Base-by-base conservation (phyloP, 306 rosid species). In the Begonia peltatifolia region DNA sequence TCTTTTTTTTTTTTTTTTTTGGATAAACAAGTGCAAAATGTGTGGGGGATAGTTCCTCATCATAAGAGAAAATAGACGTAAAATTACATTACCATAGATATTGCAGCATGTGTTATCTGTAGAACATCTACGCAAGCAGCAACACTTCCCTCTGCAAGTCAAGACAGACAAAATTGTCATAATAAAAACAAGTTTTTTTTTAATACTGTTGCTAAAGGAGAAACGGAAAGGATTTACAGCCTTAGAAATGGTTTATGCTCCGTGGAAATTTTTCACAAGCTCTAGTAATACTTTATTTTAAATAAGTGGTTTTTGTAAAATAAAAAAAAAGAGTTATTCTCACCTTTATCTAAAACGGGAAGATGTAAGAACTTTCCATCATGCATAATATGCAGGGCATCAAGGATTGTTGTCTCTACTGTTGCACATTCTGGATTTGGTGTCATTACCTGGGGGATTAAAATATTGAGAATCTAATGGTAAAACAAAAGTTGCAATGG, bases 291-390 rank as follows among this genome's bases (percentile, higher is more conserved):
- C 7, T 30, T 30, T 30, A 30, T 30, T 44, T 44, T 44, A 2
- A 17, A 9, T 23, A 16, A 9, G 41, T 14, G 25, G 42, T 50
- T 41, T 38, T 51, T 6, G 20, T 10, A 15, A 50, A 41, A 51
- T 10, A 7, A 25, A 30, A 30, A 5, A 30, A 30, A 5, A 3
- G 38, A 30, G 38, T 30, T 7, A 30, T 2, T 0, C 67, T 78
- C 64, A 90, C 97, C 86, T 75, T 53, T 73, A 74, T 86, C 95
- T 68, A 90, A 15, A 20, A 90, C 94, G 43, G 97, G 97, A 85
- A 90, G 97, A 74, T 90, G 87, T 50, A 90, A 80, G 74, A 83
- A 90, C 73, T 80, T 90, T 68, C 95, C 92, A 42, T 83, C 87
- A 64, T 90, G 94, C 97, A 90, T 85, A 73, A 78, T 72, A 56